phyloP scores from a whole-genome alignment of 1,284 basidiomycete species.

The Takashimella tepidaria region DNA sequence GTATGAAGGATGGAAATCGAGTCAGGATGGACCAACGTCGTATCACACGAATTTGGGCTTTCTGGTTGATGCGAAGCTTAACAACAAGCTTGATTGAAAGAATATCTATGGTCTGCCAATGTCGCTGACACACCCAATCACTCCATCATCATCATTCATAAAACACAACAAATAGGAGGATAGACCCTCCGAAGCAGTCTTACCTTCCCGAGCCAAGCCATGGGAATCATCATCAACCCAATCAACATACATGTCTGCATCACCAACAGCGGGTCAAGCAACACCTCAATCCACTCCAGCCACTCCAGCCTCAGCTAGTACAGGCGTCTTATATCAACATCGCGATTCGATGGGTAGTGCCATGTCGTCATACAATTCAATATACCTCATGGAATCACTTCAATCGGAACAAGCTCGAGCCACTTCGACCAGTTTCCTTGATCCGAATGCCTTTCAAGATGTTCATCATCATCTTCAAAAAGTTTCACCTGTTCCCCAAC shows the following conservation, averaged over 20 bases:
- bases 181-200: neutral
- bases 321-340: neutral
- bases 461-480: too few species aligned
- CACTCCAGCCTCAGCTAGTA: neutral
- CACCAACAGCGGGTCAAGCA: neutral
- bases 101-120: too few species aligned
- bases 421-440: neutral
- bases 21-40: too few species aligned
- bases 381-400: neutral
- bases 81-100: too few species aligned
- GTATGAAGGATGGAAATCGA: too few species aligned
- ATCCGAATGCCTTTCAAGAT: neutral
- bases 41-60: too few species aligned
- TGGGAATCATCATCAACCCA: neutral
- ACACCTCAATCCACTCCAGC: neutral
- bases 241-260: neutral
- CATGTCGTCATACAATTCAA: neutral
- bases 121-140: too few species aligned
- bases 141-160: too few species aligned
- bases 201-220: neutral
- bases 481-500: too few species aligned
- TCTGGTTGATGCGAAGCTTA: too few species aligned
- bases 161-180: too few species aligned
- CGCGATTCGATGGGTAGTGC: neutral
- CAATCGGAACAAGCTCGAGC: neutral